These are phyloP conservation scores for Aspergillus oerlinghausenensis DNA, from an alignment of 2,329 filamentous ascomycete species.

Conservation along the genomic window DNA sequence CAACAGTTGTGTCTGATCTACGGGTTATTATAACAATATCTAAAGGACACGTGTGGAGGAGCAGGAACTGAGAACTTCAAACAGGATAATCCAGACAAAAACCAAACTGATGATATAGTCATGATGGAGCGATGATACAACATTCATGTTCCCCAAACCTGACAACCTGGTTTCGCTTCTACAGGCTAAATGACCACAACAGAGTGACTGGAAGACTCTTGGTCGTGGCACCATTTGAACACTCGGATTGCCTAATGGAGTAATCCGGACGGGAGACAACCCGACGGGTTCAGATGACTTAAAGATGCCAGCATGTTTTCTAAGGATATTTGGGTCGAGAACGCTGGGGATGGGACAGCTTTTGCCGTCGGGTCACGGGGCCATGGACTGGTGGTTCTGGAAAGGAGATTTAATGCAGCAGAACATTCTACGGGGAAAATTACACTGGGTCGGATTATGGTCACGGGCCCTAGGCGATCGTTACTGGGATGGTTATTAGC, in stretches of 20 bases:
- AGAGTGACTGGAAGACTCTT: too few relatives aligned
- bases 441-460: not conserved
- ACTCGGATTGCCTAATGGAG: conserved; percentile 12
- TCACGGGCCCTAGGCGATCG: not conserved
- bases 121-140: conserved; percentile 1
- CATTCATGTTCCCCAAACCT: not conserved
- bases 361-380: not conserved
- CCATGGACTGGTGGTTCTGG: not conserved
- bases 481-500: not conserved
- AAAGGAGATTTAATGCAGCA: not conserved
- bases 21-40: not conserved
- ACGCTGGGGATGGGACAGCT: not conserved
- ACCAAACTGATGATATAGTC: not conserved
- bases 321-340: not conserved
- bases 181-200: too few relatives aligned
- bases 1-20: too few relatives aligned
- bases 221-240: too few relatives aligned
- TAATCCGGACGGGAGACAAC: conserved; percentile 12
- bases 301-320: not conserved
- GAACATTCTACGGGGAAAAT: not conserved
- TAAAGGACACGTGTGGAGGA: not conserved
- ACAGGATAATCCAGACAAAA: not conserved
- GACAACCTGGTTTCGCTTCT: too few relatives aligned
- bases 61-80: not conserved
- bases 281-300: not conserved